Evolutionary conservation across 2,329 filamentous ascomycete genomes (phyloP).

Genomic region (Aspergillus sp.): DNA sequence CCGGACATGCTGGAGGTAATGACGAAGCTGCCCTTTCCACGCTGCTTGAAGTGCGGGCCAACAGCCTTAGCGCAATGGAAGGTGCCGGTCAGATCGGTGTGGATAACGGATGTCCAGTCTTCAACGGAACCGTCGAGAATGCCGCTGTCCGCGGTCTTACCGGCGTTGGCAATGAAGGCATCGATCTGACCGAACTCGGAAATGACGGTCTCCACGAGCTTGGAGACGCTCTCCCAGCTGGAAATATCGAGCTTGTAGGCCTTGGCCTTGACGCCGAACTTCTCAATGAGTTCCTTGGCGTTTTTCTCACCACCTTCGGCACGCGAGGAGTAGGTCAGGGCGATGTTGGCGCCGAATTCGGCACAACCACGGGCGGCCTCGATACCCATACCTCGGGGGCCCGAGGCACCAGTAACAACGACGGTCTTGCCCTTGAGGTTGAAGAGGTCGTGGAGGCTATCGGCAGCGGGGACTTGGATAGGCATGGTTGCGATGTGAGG

Average conservation of each 20-base stretch:
- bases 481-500: conserved; percentile 24
- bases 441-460: conserved; percentile 34
- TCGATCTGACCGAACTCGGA: conserved; percentile 64
- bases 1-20: conserved; percentile 58
- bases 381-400: conserved; percentile 60
- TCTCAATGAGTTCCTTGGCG: conserved; percentile 51
- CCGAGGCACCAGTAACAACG: conserved; percentile 44
- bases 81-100: conserved; percentile 77
- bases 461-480: conserved; percentile 28
- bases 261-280: conserved; percentile 58
- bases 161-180: conserved; percentile 62
- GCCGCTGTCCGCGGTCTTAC: conserved; percentile 59
- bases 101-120: conserved; percentile 69
- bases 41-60: conserved; percentile 67
- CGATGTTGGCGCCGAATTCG: conserved; percentile 56
- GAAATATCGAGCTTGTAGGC: conserved; percentile 59
- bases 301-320: conserved; percentile 57
- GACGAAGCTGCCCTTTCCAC: conserved; percentile 56
- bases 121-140: conserved; percentile 62
- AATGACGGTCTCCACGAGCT: conserved; percentile 52
- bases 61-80: conserved; percentile 83
- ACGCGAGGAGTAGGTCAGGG: conserved; percentile 59
- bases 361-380: conserved; percentile 58
- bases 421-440: conserved; percentile 43
- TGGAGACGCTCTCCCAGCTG: conserved; percentile 48